Evolutionary conservation across 129 eudicot genomes (phyloP).

Genomic region (Calendula officinalis): DNA sequence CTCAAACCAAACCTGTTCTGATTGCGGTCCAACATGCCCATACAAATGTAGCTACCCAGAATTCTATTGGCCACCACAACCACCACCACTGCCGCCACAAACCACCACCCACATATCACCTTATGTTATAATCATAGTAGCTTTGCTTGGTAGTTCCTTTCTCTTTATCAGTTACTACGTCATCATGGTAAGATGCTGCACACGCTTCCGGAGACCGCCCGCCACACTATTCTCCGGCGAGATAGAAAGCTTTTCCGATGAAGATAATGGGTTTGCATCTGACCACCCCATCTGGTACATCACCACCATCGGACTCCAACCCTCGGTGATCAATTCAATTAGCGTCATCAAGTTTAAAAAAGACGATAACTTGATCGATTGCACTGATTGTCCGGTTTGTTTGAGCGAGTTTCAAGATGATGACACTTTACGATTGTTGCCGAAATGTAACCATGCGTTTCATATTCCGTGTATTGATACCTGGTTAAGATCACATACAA

Average conservation of each 20-base stretch:
- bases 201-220: slow-evolving; percentile 24
- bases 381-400: slow-evolving; percentile 65
- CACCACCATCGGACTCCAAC: slow-evolving; percentile 55
- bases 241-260: slow-evolving; percentile 28
- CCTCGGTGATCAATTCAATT: slow-evolving; percentile 50
- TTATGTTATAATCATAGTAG: slow-evolving; percentile 31
- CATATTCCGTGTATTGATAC: slow-evolving; percentile 66
- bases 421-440: slow-evolving; percentile 50
- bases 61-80: slow-evolving; percentile 34
- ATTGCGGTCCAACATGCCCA: slow-evolving; percentile 47
- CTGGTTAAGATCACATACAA: slow-evolving; percentile 69
- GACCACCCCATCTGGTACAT: slow-evolving; percentile 74
- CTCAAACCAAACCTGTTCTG: slow-evolving; percentile 41
- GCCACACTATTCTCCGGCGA: slow-evolving; percentile 9
- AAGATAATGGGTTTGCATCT: slow-evolving; percentile 30
- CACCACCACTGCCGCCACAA: slow-evolving; percentile 25
- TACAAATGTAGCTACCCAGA: slow-evolving; percentile 38
- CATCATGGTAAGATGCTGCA: slow-evolving; percentile 36
- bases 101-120: slow-evolving; percentile 34
- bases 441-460: slow-evolving; percentile 74
- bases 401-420: slow-evolving; percentile 57
- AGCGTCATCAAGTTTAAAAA: slow-evolving; percentile 36
- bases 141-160: slow-evolving; percentile 34
- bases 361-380: slow-evolving; percentile 47
- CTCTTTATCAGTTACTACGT: slow-evolving; percentile 47